Percentiles rank a stretch among this genome's conserved stretches.
phyloP scores from a whole-genome alignment of 1,284 basidiomycete genomes.

The Rhodofomes roseus region DNA sequence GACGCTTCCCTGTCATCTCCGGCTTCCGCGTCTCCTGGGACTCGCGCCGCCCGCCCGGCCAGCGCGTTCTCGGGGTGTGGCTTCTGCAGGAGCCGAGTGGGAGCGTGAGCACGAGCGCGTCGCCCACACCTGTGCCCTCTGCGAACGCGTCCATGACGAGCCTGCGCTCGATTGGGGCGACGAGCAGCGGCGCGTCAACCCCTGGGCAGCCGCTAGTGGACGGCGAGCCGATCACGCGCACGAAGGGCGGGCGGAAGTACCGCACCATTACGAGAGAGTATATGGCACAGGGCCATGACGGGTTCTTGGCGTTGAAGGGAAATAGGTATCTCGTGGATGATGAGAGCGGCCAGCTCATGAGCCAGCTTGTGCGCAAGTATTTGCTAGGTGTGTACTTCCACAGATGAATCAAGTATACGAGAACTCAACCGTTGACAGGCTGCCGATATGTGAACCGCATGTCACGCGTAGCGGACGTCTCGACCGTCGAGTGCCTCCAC shows the following conservation, averaged over 20 bases:
- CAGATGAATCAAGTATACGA: not conserved
- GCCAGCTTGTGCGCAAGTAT: slow-evolving; percentile 80
- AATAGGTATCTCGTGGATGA: slow-evolving; percentile 77
- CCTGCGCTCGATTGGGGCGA: slow-evolving; percentile 16
- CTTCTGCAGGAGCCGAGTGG: slow-evolving; percentile 48
- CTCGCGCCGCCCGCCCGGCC: slow-evolving; percentile 65
- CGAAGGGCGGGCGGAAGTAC: slow-evolving; percentile 59
- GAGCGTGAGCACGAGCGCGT: slow-evolving; percentile 24
- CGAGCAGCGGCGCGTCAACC: slow-evolving; percentile 5
- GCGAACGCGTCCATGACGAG: slow-evolving; percentile 24
- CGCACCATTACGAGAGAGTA: slow-evolving; percentile 77
- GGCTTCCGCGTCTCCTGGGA: slow-evolving; percentile 91
- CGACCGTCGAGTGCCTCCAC: slow-evolving; percentile 32
- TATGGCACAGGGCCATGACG: slow-evolving; percentile 79
- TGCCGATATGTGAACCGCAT: slow-evolving; percentile 66
- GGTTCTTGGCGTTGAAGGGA: slow-evolving; percentile 69
- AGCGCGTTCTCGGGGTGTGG: slow-evolving; percentile 73
- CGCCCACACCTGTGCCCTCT: slow-evolving; percentile 28
- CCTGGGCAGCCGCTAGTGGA: slow-evolving; percentile 26
- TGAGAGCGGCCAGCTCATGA: slow-evolving; percentile 82
- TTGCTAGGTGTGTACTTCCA: slow-evolving; percentile 60
- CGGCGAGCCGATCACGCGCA: slow-evolving; percentile 52
- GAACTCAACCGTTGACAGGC: slow-evolving; percentile 35
- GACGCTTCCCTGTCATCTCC: slow-evolving; percentile 86
- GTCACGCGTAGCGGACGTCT: slow-evolving; percentile 34